These are phyloP conservation scores for Citrus glauca DNA, from an alignment of 345 rosid species.

Conservation along the genomic window DNA sequence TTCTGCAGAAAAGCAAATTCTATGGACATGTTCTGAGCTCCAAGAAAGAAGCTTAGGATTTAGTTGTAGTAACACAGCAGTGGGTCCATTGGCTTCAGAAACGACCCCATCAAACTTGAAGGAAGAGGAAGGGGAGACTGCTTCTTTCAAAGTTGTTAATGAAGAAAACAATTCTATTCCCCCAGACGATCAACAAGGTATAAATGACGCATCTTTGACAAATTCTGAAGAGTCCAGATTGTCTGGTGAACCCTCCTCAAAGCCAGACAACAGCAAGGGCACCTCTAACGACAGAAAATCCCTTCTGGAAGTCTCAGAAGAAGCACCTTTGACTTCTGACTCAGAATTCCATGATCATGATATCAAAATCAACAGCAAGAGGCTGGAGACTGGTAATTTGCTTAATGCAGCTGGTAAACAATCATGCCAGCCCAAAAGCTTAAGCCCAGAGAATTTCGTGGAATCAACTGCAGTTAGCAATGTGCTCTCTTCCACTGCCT, in stretches of 20 bases:
- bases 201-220: not conserved
- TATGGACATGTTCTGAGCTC: conserved; percentile 2
- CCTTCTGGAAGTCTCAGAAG: not conserved
- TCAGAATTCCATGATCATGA: conserved; percentile 10
- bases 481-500: conserved; percentile 6
- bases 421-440: conserved; percentile 18
- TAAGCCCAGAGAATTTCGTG: not conserved
- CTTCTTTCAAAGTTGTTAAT: conserved; percentile 11
- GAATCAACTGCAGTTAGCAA: conserved; percentile 1
- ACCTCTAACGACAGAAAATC: conserved; percentile 10
- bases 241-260: conserved; percentile 10
- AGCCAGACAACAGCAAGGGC: conserved; percentile 7
- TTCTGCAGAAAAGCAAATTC: conserved; percentile 7
- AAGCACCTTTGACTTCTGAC: conserved; percentile 8
- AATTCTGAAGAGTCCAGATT: conserved; percentile 5
- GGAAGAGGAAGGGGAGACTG: conserved; percentile 17
- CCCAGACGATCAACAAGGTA: conserved; percentile 9
- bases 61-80: not conserved
- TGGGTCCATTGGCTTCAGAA: conserved; percentile 2
- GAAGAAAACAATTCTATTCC: conserved; percentile 1
- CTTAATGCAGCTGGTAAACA: conserved; percentile 20
- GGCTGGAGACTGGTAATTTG: not conserved
- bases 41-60: conserved; percentile 9
- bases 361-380: not conserved
- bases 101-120: conserved; percentile 8